Evolutionary conservation across 2,329 filamentous ascomycete genomes (phyloP).

Genomic region (Cercospora sp.): DNA sequence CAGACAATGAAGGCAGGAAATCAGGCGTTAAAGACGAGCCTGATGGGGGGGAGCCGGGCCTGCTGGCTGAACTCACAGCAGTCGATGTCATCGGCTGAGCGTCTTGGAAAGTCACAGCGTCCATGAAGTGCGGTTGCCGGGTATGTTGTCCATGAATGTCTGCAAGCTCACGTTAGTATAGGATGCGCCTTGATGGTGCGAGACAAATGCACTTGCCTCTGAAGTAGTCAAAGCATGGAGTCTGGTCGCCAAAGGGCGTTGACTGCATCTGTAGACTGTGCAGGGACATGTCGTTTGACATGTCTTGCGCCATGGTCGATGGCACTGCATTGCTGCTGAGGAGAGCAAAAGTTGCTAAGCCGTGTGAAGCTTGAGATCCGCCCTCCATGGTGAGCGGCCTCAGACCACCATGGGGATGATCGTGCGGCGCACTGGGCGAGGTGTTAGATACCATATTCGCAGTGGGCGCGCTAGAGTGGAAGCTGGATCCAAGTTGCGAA

Average conservation of each 20-base stretch:
- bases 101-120: slow-evolving; percentile 1
- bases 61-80: neutral
- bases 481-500: neutral
- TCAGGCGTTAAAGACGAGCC: neutral
- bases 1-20: neutral
- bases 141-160: neutral
- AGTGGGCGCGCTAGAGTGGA: neutral
- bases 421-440: neutral
- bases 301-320: neutral
- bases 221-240: slow-evolving; percentile 7
- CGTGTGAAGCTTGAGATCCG: neutral
- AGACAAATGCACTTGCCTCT: neutral
- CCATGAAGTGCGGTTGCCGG: neutral
- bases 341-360: neutral
- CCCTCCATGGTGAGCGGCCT: neutral
- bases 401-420: neutral
- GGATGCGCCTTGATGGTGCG: neutral
- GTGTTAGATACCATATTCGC: neutral
- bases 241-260: neutral
- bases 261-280: slow-evolving; percentile 3
- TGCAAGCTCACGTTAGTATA: neutral
- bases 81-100: slow-evolving; percentile 3
- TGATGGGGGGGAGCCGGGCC: neutral
- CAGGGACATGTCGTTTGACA: neutral
- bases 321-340: neutral